Conservation (phyloP, 345 rosid genomes). For the Iberis pinnata region DNA sequence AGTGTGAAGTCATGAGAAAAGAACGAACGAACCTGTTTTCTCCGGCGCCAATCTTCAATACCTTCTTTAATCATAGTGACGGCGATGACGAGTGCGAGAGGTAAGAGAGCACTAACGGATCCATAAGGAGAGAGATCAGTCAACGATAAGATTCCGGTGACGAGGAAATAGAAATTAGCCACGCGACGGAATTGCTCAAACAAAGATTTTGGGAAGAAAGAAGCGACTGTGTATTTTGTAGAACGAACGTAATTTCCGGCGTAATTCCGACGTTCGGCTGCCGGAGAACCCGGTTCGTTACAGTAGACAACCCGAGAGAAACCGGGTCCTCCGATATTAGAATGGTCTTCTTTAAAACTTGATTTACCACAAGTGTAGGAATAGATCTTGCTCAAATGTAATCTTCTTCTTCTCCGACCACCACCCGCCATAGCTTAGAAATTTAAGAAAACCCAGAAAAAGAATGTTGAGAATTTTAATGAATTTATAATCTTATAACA, state of each 20-base stretch:
- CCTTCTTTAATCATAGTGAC: conserved; percentile 86
- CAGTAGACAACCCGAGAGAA: conserved; percentile 75
- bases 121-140: conserved; percentile 78
- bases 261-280: conserved; percentile 44
- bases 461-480: too few species aligned
- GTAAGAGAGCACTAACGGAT: conserved; percentile 68
- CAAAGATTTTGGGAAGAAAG: conserved; percentile 75
- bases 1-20: too few species aligned
- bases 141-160: conserved; percentile 69
- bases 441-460: too few species aligned
- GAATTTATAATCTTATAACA: too few species aligned
- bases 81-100: conserved; percentile 71
- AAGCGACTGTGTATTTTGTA: conserved; percentile 68
- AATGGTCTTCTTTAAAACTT: conserved; percentile 57
- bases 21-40: conserved; percentile 83
- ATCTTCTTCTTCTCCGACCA: conserved; percentile 33
- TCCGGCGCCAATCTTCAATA: conserved; percentile 80
- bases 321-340: conserved; percentile 89
- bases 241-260: conserved; percentile 61
- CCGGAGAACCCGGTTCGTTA: conserved; percentile 65
- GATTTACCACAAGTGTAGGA: conserved; percentile 60
- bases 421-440: conserved; percentile 50
- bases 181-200: conserved; percentile 95
- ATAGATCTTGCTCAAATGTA: conserved; percentile 58
- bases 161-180: conserved; percentile 80